Conservation (phyloP, 805 yeast genomes). For the Pichia eremophila region DNA sequence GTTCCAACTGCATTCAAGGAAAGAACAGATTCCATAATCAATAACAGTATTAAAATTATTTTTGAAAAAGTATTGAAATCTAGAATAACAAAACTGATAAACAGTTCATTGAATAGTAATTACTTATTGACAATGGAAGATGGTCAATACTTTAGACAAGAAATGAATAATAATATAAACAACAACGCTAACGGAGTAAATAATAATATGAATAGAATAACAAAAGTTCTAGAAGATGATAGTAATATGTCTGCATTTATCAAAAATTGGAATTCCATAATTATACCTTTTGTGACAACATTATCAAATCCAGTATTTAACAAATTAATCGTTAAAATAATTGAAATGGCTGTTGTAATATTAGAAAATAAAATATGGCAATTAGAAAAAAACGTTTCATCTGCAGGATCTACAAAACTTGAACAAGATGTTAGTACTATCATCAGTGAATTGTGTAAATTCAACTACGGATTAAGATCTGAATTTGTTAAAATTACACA, state of each 20-base stretch:
- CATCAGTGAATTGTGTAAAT: constrained; percentile 64
- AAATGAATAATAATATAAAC: neutral
- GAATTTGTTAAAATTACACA: constrained; percentile 77
- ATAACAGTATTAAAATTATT: constrained; percentile 34
- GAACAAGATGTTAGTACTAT: constrained; percentile 74
- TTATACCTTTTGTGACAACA: constrained; percentile 48
- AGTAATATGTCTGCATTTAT: constrained; percentile 34
- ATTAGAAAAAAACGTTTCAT: constrained; percentile 61
- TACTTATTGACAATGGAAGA: constrained; percentile 28
- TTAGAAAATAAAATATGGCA: constrained; percentile 63
- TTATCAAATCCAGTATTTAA: constrained; percentile 35
- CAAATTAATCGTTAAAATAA: constrained; percentile 39
- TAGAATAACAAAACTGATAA: constrained; percentile 27
- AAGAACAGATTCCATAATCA: constrained; percentile 20
- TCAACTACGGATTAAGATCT: constrained; percentile 66
- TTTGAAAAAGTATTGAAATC: constrained; percentile 30
- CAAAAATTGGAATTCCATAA: constrained; percentile 52
- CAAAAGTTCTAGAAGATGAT: neutral
- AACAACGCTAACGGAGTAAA: neutral
- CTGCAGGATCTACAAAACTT: constrained; percentile 71
- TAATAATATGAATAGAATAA: neutral
- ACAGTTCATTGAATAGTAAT: constrained; percentile 30
- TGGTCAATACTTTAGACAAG: constrained; percentile 2
- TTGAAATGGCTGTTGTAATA: constrained; percentile 43
- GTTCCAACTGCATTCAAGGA: constrained; percentile 7